These are phyloP conservation scores for Helminthosporium solani DNA, from an alignment of 2,329 filamentous ascomycete genomes.

Conservation along the genomic window DNA sequence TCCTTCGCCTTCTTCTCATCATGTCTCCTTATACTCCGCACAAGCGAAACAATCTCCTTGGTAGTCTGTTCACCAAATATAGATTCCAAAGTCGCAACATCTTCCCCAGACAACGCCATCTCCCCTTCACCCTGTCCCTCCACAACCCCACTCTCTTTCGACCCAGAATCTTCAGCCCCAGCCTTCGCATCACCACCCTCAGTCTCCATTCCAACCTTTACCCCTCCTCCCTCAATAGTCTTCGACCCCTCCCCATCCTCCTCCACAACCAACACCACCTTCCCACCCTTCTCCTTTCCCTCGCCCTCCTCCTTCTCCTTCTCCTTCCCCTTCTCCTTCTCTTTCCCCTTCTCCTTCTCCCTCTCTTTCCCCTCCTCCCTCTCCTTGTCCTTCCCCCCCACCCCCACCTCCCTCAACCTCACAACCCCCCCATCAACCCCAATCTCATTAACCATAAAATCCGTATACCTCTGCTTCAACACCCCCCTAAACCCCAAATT, in stretches of 20 bases:
- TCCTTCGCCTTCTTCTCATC: conserved; percentile 58
- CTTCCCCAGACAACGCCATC: conserved; percentile 39
- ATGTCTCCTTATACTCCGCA: conserved; percentile 54
- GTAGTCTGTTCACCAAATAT: conserved; percentile 56
- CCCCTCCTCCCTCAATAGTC: conserved; percentile 19
- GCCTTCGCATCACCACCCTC: conserved; percentile 13
- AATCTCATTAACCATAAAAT: conserved; percentile 92
- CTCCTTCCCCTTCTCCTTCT: conserved; percentile 19
- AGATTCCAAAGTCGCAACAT: conserved; percentile 39
- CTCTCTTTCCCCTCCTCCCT: conserved; percentile 16
- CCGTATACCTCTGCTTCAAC: conserved; percentile 77
- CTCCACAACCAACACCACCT: conserved; percentile 20
- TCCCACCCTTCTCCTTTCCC: conserved; percentile 17
- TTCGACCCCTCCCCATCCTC: conserved; percentile 12
- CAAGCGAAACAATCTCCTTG: conserved; percentile 55
- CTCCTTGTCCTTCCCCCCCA: conserved; percentile 25
- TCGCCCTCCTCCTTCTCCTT: conserved; percentile 19
- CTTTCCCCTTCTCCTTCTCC: conserved; percentile 11
- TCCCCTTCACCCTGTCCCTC: background rate
- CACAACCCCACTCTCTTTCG: background rate
- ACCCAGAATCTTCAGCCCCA: conserved; percentile 8
- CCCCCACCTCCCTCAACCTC: conserved; percentile 60
- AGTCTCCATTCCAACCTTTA: conserved; percentile 20
- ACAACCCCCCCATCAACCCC: conserved; percentile 71
- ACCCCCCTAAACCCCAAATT: conserved; percentile 62